Conservation (phyloP, 2,329 filamentous ascomycete species). For the Trichoderma endophyticum region DNA sequence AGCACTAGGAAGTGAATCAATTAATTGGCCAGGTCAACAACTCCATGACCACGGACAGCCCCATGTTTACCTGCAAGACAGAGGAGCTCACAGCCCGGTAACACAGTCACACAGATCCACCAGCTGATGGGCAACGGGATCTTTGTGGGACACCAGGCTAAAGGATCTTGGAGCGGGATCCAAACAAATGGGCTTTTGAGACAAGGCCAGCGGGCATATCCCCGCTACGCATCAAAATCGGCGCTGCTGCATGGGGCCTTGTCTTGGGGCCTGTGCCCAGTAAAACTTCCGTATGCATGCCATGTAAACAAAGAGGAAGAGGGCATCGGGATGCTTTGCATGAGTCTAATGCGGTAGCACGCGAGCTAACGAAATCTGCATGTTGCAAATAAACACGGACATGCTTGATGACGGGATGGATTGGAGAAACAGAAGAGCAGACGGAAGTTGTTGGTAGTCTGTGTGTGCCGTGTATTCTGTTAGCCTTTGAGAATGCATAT, state of each 20-base stretch:
- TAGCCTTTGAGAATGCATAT: not conserved
- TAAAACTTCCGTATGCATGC: not conserved
- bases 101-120: constrained; percentile 1
- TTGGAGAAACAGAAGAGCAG: not conserved
- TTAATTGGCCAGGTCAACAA: not conserved
- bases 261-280: not conserved
- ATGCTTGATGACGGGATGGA: not conserved
- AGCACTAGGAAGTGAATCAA: not conserved
- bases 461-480: not conserved
- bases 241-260: not conserved
- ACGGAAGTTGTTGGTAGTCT: not conserved
- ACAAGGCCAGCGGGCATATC: not conserved
- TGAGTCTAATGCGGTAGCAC: constrained; percentile 7
- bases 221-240: not conserved
- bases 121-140: constrained; percentile 9
- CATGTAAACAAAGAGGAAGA: not conserved
- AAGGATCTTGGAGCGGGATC: not conserved
- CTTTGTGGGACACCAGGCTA: not conserved
- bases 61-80: constrained; percentile 3
- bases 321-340: constrained; percentile 6
- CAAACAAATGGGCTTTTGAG: not conserved
- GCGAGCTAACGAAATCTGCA: not conserved
- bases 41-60: not conserved
- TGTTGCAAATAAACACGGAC: not conserved
- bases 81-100: not conserved